Evolutionary conservation across 176 grass and related monocot genomes (phyloP).

Genomic region (Aegilops speltoides): DNA sequence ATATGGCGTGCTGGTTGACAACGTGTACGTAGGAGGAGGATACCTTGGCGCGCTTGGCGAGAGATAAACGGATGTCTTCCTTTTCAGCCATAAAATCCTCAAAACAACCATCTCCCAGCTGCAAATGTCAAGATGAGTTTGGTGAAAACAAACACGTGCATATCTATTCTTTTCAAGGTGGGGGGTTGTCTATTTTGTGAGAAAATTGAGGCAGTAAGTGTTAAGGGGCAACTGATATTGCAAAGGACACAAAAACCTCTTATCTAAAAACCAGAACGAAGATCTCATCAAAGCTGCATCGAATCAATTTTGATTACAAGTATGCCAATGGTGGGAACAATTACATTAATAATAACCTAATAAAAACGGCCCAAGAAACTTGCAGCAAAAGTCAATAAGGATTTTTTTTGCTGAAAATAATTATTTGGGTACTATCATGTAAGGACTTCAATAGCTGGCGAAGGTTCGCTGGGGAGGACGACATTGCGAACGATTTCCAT

Average conservation of each 20-base stretch:
- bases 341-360: not conserved
- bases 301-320: not conserved
- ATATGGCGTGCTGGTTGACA: not conserved
- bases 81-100: constrained; percentile 55
- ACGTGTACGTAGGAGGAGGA: not conserved
- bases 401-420: not conserved
- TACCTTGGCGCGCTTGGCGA: constrained; percentile 58
- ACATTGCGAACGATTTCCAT: too few species aligned
- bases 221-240: not conserved
- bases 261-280: too few species aligned
- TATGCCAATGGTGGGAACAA: too few species aligned
- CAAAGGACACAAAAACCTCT: not conserved
- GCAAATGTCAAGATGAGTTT: constrained; percentile 1
- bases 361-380: not conserved
- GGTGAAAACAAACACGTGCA: not conserved
- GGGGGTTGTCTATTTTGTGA: not conserved
- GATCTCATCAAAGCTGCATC: not conserved
- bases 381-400: not conserved
- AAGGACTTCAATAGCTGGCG: too few species aligned
- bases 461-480: too few species aligned
- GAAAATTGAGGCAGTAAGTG: not conserved
- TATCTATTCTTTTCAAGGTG: too few species aligned
- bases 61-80: constrained; percentile 46
- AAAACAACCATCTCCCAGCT: constrained; percentile 63
- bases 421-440: too few species aligned